Base-by-base conservation (phyloP, 371 early-diverging fungal species). In the Rhizopus arrhizus region DNA sequence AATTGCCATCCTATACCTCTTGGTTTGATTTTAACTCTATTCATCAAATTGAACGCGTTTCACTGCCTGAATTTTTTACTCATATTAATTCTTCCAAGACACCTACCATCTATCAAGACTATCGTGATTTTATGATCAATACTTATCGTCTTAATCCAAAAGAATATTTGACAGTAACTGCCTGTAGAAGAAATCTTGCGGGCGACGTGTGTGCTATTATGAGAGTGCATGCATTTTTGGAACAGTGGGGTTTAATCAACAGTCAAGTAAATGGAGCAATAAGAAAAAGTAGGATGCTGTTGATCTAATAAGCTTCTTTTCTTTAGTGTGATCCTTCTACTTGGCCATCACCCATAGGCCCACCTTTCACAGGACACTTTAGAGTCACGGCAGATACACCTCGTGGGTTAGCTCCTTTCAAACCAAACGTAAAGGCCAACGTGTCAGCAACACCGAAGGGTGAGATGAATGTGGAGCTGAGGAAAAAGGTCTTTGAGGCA, bases 241-340 rank as follows among this genome's bases (percentile, higher is more conserved):
- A 99, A 74, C 98, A 98, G 73, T 99, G 99, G 99, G 99, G 99
- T 2, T 80, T 99, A 41, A 96, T 99, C 68, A 99, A 99, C 78
- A 95, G 94, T 72, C 95, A 98, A 85, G 96, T 95, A 75, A 60
- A 54, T 56, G 49, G 11, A 3, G 15, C 3, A 32, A 7, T 34
- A 9, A 15, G 62, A 52, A 49, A 36, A 16, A 28, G 40, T 8
- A 43, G n/a, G 36, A 15, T 38, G 32, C 2, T 53, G 41, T 62
- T 46, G 12, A 36, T 13, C 11, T 9, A 15, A 35, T 53, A 10
- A 46, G 3, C 32, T n/a, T 50, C 42, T 47, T 53, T 46, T 55
- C 35, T 53, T 4, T 68, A 93, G 93, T 89, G 91, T 56, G 96
- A 97, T 74, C 87, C 94, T 5, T 93, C 94, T 56, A 88, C 92